Evolutionary conservation across 352 stramenopile species (phyloP).

Genomic region (Phytophthora capsici): DNA sequence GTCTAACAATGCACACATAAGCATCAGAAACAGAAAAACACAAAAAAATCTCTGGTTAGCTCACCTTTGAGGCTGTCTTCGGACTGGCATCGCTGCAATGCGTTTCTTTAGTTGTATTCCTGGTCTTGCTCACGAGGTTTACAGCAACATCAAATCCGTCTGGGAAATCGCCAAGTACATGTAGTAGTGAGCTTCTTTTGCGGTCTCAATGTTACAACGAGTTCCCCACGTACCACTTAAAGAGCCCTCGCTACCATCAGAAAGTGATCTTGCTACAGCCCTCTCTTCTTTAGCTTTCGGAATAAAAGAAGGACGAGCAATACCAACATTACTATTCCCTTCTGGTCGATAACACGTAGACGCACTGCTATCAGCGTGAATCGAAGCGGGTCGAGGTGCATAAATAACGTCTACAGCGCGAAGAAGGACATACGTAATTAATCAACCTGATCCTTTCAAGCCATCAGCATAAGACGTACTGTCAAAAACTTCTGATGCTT

Average conservation of each 20-base stretch:
- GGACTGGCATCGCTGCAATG: background rate
- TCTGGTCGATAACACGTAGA: conserved; percentile 8
- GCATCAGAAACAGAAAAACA: background rate
- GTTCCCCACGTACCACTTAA: conserved; percentile 52
- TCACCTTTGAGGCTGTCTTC: conserved; percentile 19
- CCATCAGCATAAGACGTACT: conserved; percentile 42
- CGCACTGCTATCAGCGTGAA: conserved; percentile 8
- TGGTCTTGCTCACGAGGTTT: conserved; percentile 15
- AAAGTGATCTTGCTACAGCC: conserved; percentile 1
- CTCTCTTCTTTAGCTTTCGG: conserved; percentile 12
- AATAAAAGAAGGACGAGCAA: conserved; percentile 3
- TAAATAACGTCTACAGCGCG: conserved; percentile 64
- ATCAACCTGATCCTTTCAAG: background rate
- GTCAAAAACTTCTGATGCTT: conserved; percentile 77
- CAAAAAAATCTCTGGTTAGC: background rate
- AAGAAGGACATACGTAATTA: conserved; percentile 5
- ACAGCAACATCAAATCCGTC: conserved; percentile 42
- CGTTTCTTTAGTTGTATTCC: background rate
- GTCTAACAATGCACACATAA: conserved; percentile 10
- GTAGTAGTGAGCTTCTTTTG: too few relatives aligned
- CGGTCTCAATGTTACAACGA: too few relatives aligned
- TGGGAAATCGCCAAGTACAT: conserved; percentile 6
- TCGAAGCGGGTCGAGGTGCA: conserved; percentile 28
- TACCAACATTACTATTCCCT: conserved; percentile 7
- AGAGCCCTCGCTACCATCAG: conserved; percentile 46